A percentile compares a stretch with the other conserved stretches of the same genome.
These are phyloP conservation scores for Chrysoporthe puriensis DNA, from an alignment of 2,329 filamentous ascomycete species.

Conservation along the genomic window DNA sequence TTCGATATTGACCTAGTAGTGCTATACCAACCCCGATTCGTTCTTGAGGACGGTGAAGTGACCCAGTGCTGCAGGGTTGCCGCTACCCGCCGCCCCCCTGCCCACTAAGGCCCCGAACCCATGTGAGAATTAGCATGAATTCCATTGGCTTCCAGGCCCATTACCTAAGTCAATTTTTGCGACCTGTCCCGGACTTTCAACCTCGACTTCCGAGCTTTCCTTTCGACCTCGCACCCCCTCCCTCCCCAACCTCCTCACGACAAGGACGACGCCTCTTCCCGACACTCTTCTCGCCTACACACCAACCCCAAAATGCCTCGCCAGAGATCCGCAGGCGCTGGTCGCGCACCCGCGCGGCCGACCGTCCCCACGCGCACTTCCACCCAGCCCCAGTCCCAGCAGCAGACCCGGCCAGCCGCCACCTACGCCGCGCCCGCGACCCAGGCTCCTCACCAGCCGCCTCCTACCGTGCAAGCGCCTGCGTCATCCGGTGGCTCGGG, in stretches of 20 bases:
- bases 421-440: conserved; percentile 62
- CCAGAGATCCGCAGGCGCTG: conserved; percentile 68
- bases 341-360: conserved; percentile 64
- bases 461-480: conserved; percentile 52
- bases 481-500: conserved; percentile 69
- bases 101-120: conserved; percentile 29
- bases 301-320: conserved; percentile 67
- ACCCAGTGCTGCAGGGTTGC: no score
- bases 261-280: conserved; percentile 15
- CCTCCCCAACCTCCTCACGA: conserved; percentile 17
- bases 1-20: no score
- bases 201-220: conserved; percentile 25
- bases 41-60: neutral
- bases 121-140: conserved; percentile 27
- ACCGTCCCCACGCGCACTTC: conserved; percentile 62
- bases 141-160: conserved; percentile 36
- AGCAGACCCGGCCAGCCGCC: conserved; percentile 71
- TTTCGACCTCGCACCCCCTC: conserved; percentile 9
- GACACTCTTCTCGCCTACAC: conserved; percentile 15
- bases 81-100: neutral
- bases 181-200: conserved; percentile 31
- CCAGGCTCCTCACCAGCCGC: conserved; percentile 50
- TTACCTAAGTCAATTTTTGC: conserved; percentile 29
- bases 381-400: conserved; percentile 48
- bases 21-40: neutral